Evolutionary conservation across 139 green algal species (phyloP), one percentile per base, ranked within the genome.

Genomic region (Parachlorella kessleri): DNA sequence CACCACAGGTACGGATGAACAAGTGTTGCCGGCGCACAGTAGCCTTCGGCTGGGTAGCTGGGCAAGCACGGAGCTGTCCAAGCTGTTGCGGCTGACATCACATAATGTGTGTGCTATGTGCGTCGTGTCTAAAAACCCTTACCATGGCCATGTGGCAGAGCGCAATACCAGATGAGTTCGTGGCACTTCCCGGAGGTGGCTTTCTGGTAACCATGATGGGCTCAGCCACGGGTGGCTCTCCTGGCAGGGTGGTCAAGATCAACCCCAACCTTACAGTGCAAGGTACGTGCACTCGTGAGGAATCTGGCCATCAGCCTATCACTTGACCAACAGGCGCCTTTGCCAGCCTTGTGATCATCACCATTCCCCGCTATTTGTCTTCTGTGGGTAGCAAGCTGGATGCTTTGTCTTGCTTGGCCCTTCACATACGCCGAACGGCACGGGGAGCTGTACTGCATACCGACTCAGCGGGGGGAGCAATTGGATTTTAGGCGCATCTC

Each of bases 131-230:
- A n/a, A 1, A n/a, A n/a, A n/a, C n/a, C n/a, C n/a, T n/a, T n/a
- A 8, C 2, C 67, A 28, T 30, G 3, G 3, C 32, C 33, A 1
- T 18, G 6, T 41, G 30, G 24, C 55, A 66, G 55, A 66, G 55
- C 55, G 55, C 55, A 66, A 28, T 66, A 28, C 30, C 65, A 3
- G 65, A 70, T 70, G 65, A 70, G 33, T 70, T 36, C 14, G 65
- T 70, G 32, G 33, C 65, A 10, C 26, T 37, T 7, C 65, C 65
- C 32, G 65, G 30, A 21, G 65, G 65, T 35, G 65, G 65, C 9
- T 70, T 36, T 8, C 32, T 70, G 8, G 65, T 41, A 35, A 37
- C 23, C 32, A 70, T 70, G 65, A 70, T 70, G 65, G 65, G 65
- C 23, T 66, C 55, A 24, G 55, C 55, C 55, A 66, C 30, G 24